phyloP scores from a whole-genome alignment of 2,329 filamentous ascomycete species.

The Pestalotiopsis sp. region DNA sequence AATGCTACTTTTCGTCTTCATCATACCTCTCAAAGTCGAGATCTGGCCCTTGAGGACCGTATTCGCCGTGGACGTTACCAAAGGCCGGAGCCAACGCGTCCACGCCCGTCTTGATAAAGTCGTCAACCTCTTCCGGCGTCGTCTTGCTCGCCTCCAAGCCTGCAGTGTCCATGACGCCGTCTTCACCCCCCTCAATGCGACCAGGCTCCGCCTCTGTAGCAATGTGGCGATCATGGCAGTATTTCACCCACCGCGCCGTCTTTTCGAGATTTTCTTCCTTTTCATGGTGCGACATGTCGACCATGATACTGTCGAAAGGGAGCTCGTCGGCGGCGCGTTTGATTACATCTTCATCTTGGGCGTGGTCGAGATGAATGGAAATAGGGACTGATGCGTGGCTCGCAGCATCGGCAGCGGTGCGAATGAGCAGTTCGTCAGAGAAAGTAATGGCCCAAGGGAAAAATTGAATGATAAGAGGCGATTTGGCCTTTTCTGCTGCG shows the following conservation, averaged over 20 bases:
- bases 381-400: slow-evolving; percentile 59
- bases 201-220: slow-evolving; percentile 73
- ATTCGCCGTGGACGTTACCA: slow-evolving; percentile 76
- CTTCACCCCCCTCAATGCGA: slow-evolving; percentile 67
- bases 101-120: slow-evolving; percentile 73
- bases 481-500: slow-evolving; percentile 54
- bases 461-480: slow-evolving; percentile 67
- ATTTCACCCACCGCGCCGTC: slow-evolving; percentile 63
- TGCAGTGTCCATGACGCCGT: slow-evolving; percentile 62
- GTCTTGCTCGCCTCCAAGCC: slow-evolving; percentile 57
- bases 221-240: slow-evolving; percentile 67
- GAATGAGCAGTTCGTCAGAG: slow-evolving; percentile 55
- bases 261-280: slow-evolving; percentile 69
- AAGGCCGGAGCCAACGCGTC: slow-evolving; percentile 76
- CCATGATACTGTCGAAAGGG: slow-evolving; percentile 73
- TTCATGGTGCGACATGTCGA: slow-evolving; percentile 76
- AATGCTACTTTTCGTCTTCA: not conserved
- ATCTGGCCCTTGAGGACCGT: slow-evolving; percentile 65
- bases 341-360: slow-evolving; percentile 62
- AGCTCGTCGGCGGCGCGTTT: slow-evolving; percentile 55
- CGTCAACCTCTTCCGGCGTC: slow-evolving; percentile 68
- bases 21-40: slow-evolving; percentile 55
- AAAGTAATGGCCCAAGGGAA: slow-evolving; percentile 73
- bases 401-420: slow-evolving; percentile 59
- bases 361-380: slow-evolving; percentile 68